Evolutionary conservation across 1,139 yeast species (phyloP).

Genomic region (Suhomyces kunorum): DNA sequence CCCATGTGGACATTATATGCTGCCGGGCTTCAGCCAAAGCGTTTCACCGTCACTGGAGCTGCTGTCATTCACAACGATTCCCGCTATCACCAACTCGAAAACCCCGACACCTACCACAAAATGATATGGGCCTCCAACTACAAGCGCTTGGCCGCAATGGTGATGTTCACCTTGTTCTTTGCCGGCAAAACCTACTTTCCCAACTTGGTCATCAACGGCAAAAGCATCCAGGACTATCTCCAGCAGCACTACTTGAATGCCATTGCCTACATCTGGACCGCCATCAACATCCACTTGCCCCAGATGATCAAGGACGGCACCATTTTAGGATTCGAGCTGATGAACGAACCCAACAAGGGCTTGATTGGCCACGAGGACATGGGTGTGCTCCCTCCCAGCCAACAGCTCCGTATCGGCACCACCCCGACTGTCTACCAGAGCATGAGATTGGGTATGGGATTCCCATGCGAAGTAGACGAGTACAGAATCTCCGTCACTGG

Average conservation of each 20-base stretch:
- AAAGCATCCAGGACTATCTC: constrained; percentile 75
- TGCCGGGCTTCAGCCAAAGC: constrained; percentile 81
- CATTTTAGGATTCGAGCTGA: constrained; percentile 76
- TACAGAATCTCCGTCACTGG: constrained; percentile 72
- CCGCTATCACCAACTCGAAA: constrained; percentile 28
- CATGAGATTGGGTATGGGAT: constrained; percentile 70
- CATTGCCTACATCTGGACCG: constrained; percentile 53
- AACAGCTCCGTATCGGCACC: constrained; percentile 63
- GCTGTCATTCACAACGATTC: constrained; percentile 68
- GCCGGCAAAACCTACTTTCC: constrained; percentile 76
- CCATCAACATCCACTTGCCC: constrained; percentile 51
- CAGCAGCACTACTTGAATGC: constrained; percentile 65
- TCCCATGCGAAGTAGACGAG: constrained; percentile 61
- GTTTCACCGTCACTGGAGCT: constrained; percentile 69
- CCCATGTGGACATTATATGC: constrained; percentile 95
- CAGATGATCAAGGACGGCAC: constrained; percentile 54
- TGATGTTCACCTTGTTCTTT: constrained; percentile 86
- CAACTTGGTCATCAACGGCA: constrained; percentile 64
- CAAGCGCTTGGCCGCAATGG: constrained; percentile 68
- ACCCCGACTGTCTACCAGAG: constrained; percentile 68
- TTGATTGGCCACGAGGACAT: constrained; percentile 56
- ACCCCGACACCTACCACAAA: constrained; percentile 59
- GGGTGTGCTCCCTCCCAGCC: constrained; percentile 48
- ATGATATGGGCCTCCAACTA: constrained; percentile 97
- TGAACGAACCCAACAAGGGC: constrained; percentile 85